These are phyloP conservation scores for Boletellus deceptivus DNA, from an alignment of 1,284 basidiomycete genomes.

Conservation along the genomic window DNA sequence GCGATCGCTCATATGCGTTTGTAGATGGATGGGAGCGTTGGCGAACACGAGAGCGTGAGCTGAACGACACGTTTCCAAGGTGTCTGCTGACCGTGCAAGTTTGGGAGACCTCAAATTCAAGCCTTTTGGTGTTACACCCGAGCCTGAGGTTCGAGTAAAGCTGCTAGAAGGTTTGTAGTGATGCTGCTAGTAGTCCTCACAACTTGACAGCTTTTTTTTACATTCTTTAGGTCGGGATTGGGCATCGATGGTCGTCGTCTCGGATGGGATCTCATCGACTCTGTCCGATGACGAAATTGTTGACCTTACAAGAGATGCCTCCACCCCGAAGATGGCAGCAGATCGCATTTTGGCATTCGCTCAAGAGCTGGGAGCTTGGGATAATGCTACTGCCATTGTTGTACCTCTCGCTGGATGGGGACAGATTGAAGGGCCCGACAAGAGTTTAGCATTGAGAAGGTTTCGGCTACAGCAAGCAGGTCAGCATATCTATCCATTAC, in stretches of 20 bases:
- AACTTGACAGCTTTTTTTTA: constrained; percentile 3
- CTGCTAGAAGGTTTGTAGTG: constrained; percentile 64
- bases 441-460: constrained; percentile 77
- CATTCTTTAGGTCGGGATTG: constrained; percentile 60
- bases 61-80: background rate
- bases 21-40: constrained; percentile 92
- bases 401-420: constrained; percentile 94
- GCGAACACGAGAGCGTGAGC: constrained; percentile 88
- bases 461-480: constrained; percentile 74
- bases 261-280: constrained; percentile 89
- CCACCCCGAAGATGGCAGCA: constrained; percentile 79
- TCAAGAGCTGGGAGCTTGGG: constrained; percentile 87
- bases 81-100: constrained; percentile 38
- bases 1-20: constrained; percentile 4
- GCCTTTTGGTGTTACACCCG: constrained; percentile 87
- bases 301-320: constrained; percentile 77
- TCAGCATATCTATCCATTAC: constrained; percentile 28
- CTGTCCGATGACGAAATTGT: constrained; percentile 94
- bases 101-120: constrained; percentile 93
- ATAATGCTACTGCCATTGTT: constrained; percentile 92
- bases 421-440: constrained; percentile 73
- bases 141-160: constrained; percentile 87
- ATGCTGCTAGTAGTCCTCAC: background rate
- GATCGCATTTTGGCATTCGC: constrained; percentile 83
- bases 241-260: constrained; percentile 80